These are phyloP conservation scores for Fusarium proliferatum DNA, from an alignment of 2,329 filamentous ascomycete genomes.

Conservation along the genomic window DNA sequence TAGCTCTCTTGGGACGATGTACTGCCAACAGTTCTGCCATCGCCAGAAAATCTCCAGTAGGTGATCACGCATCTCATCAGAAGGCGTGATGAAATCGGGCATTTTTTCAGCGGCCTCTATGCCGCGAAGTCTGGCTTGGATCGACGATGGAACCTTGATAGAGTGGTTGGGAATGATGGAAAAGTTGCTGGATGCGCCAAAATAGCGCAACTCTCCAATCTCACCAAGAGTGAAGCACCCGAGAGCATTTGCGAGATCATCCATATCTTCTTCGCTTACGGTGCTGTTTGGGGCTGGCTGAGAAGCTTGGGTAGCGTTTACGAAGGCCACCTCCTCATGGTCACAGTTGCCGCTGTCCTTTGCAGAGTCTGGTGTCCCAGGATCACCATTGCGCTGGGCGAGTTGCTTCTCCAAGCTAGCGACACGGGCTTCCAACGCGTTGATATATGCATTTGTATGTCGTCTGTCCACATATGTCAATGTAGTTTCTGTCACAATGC, in stretches of 20 bases:
- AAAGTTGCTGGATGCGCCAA: conserved; percentile 10
- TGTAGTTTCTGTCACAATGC: accelerated
- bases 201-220: conserved; percentile 9
- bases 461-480: background rate
- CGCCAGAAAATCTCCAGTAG: background rate
- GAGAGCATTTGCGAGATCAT: background rate
- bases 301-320: background rate
- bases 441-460: conserved; percentile 7
- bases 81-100: background rate
- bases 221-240: conserved; percentile 10
- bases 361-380: background rate
- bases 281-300: accelerated
- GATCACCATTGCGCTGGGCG: background rate
- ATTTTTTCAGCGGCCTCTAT: background rate
- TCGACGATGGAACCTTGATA: conserved; percentile 2
- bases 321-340: background rate
- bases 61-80: conserved; percentile 3
- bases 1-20: background rate
- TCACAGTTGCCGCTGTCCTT: background rate
- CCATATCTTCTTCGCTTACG: background rate
- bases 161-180: conserved; percentile 9
- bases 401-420: conserved; percentile 1
- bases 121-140: background rate
- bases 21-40: conserved; percentile 16
- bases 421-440: conserved; percentile 8